Conservation (phyloP, 176 grass and related monocot genomes). For the Paspalum vaginatum region DNA sequence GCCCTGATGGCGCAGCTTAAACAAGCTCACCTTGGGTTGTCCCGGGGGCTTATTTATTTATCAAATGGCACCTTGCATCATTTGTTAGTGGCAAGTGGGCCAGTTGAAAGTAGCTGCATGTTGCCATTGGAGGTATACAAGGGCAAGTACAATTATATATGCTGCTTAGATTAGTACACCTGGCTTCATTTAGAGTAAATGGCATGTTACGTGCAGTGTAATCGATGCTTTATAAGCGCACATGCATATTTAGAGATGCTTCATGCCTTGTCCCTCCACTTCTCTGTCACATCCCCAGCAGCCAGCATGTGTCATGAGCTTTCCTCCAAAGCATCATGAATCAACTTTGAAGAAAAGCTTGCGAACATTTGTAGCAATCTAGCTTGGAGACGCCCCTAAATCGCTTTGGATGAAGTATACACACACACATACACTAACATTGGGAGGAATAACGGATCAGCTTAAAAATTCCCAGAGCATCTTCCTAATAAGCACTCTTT, state of each 20-base stretch:
- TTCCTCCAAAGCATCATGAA: slow-evolving; percentile 13
- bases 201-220: slow-evolving; percentile 28
- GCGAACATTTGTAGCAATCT: not conserved
- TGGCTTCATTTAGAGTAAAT: slow-evolving; percentile 31
- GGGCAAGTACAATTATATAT: slow-evolving; percentile 44
- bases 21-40: slow-evolving; percentile 31
- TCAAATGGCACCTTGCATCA: not conserved
- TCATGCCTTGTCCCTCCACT: not conserved
- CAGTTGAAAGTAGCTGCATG: slow-evolving; percentile 12
- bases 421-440: too few relatives aligned
- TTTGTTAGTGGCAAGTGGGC: slow-evolving; percentile 37
- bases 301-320: slow-evolving; percentile 33
- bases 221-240: slow-evolving; percentile 26
- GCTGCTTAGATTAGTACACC: slow-evolving; percentile 22
- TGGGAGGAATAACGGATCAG: too few relatives aligned
- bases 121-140: slow-evolving; percentile 3
- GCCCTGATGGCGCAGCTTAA: slow-evolving; percentile 33
- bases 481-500: too few relatives aligned
- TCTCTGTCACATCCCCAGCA: not conserved
- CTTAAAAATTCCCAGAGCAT: too few relatives aligned
- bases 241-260: slow-evolving; percentile 46
- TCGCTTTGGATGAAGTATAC: not conserved
- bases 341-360: slow-evolving; percentile 40
- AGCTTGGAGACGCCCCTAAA: slow-evolving; percentile 10
- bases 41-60: not conserved